These are phyloP conservation scores for Colletotrichum paranaense DNA, from an alignment of 2,329 filamentous ascomycete genomes.

Conservation along the genomic window DNA sequence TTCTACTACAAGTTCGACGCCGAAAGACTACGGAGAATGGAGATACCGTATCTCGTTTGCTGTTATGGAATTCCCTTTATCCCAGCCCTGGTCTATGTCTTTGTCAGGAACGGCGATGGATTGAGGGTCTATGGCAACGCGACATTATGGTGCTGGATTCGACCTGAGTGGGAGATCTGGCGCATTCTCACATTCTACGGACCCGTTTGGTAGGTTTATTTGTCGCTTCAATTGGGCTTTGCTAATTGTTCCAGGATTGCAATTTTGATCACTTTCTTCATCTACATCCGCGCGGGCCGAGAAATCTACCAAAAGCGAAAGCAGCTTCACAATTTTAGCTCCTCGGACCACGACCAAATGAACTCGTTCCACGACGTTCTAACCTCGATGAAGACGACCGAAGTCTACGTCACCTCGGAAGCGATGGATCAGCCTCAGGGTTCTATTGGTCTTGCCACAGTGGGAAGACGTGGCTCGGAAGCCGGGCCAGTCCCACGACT, in stretches of 20 bases:
- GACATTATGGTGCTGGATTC: slow-evolving; percentile 85
- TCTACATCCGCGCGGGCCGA: slow-evolving; percentile 74
- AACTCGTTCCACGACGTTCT: slow-evolving; percentile 56
- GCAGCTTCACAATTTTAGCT: slow-evolving; percentile 67
- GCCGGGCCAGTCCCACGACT: slow-evolving; percentile 10
- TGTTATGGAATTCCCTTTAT: slow-evolving; percentile 82
- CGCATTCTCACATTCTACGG: slow-evolving; percentile 82
- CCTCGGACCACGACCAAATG: slow-evolving; percentile 54
- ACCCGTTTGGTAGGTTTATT: slow-evolving; percentile 69
- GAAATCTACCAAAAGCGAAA: slow-evolving; percentile 76
- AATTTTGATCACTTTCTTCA: slow-evolving; percentile 70
- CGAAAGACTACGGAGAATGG: slow-evolving; percentile 71
- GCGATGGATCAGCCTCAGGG: slow-evolving; percentile 42
- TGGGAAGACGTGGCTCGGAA: slow-evolving; percentile 42
- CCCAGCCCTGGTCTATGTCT: slow-evolving; percentile 75
- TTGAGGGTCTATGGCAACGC: slow-evolving; percentile 78
- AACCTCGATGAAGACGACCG: slow-evolving; percentile 66
- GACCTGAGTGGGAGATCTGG: slow-evolving; percentile 73
- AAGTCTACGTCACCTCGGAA: slow-evolving; percentile 73
- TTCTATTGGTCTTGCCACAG: slow-evolving; percentile 47
- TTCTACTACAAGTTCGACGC: slow-evolving; percentile 81
- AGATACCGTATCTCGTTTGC: slow-evolving; percentile 74
- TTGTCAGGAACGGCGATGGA: slow-evolving; percentile 65
- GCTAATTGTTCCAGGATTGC: slow-evolving; percentile 60
- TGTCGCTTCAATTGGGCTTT: background rate